These are phyloP conservation scores for Pichia cabralensis DNA, from an alignment of 805 yeast species.

Conservation along the genomic window DNA sequence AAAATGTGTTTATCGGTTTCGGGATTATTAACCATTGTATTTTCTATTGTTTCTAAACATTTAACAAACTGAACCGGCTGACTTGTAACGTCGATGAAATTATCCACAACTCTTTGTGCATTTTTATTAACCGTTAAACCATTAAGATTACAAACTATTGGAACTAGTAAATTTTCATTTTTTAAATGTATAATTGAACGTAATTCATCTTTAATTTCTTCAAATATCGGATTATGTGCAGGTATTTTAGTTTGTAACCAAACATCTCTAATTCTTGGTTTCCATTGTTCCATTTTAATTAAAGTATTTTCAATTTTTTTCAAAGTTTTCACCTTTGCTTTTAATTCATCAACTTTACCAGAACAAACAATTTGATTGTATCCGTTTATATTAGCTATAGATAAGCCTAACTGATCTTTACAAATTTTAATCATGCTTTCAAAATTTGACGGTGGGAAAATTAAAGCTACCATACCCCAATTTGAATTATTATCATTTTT, in stretches of 20 bases:
- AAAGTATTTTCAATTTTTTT: slow-evolving; percentile 9
- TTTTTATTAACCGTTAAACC: slow-evolving; percentile 15
- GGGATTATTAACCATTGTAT: neutral
- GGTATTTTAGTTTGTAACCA: slow-evolving; percentile 25
- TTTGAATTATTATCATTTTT: slow-evolving; percentile 11
- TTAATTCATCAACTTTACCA: slow-evolving; percentile 17
- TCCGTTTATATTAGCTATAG: slow-evolving; percentile 25
- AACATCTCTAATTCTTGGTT: slow-evolving; percentile 17
- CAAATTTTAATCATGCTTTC: slow-evolving; percentile 12
- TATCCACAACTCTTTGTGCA: slow-evolving; percentile 16
- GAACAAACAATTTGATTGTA: slow-evolving; percentile 27
- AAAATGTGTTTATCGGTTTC: slow-evolving; percentile 14
- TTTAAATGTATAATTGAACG: slow-evolving; percentile 8
- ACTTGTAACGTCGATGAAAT: slow-evolving; percentile 23
- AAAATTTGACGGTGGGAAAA: slow-evolving; percentile 20
- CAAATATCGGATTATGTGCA: slow-evolving; percentile 26
- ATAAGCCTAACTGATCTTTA: slow-evolving; percentile 10
- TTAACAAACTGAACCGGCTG: slow-evolving; percentile 25
- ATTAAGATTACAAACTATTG: slow-evolving; percentile 23
- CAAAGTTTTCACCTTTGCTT: slow-evolving; percentile 10
- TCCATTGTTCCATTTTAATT: slow-evolving; percentile 14
- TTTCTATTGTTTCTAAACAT: slow-evolving; percentile 21
- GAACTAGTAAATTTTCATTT: slow-evolving; percentile 14
- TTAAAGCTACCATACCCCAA: slow-evolving; percentile 28
- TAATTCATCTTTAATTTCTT: slow-evolving; percentile 20